phyloP scores from a whole-genome alignment of 768 basidiomycete genomes.

The Russula abietina region DNA sequence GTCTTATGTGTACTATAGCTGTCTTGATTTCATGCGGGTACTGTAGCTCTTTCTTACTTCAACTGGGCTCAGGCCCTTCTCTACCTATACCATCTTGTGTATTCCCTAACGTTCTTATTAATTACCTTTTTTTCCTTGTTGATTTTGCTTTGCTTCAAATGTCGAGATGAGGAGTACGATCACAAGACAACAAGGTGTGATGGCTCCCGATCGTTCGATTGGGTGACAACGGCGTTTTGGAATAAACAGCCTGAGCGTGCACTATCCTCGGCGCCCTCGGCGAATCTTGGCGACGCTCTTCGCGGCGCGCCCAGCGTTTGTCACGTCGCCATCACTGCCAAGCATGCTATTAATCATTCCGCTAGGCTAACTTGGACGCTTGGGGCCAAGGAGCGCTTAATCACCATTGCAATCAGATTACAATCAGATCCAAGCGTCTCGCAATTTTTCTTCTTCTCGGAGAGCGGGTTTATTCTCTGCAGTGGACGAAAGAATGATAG shows the following conservation, averaged over 20 bases:
- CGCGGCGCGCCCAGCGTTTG: not conserved
- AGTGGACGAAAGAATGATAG: not conserved
- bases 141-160: not conserved
- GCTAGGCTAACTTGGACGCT: not conserved
- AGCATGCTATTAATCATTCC: not conserved
- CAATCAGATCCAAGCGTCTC: not conserved
- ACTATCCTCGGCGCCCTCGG: not conserved
- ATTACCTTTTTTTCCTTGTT: not conserved
- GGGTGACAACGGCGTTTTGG: too few species aligned
- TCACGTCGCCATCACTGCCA: not conserved
- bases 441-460: not conserved
- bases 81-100: conserved; percentile 18
- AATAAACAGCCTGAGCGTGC: not conserved
- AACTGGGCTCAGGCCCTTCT: not conserved
- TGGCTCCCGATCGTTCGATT: not conserved
- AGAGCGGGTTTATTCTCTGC: not conserved
- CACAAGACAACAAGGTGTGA: not conserved
- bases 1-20: conserved; percentile 10
- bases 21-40: conserved; percentile 9
- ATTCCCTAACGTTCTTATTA: conserved; percentile 6
- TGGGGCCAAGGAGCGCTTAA: not conserved
- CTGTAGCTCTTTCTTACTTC: conserved; percentile 15
- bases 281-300: not conserved
- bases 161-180: not conserved
- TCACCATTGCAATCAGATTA: too few species aligned